These are phyloP conservation scores for Plectosphaerella plurivora DNA, from an alignment of 2,329 filamentous ascomycete genomes.

Conservation along the genomic window DNA sequence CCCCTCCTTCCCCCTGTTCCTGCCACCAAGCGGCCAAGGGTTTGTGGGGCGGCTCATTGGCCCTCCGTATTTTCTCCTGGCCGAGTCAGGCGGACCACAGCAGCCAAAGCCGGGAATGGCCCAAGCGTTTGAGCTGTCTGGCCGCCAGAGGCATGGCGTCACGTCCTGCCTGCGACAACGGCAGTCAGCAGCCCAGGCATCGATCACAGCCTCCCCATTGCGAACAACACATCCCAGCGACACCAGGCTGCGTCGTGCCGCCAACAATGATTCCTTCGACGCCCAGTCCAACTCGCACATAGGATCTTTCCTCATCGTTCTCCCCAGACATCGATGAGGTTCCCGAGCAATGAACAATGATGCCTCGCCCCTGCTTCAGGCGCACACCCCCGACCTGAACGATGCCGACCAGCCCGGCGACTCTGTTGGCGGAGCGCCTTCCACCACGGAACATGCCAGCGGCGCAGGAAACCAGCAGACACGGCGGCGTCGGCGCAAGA, in stretches of 20 bases:
- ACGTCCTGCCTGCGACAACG: neutral
- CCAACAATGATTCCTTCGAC: too few relatives aligned
- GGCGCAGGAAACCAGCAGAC: slow-evolving; percentile 7
- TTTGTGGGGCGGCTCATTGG: neutral
- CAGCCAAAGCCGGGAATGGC: neutral
- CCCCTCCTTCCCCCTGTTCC: neutral
- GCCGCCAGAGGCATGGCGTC: neutral
- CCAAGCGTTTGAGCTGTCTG: neutral
- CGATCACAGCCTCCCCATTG: too few relatives aligned
- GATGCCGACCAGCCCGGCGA: slow-evolving; percentile 9
- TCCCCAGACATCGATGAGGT: slow-evolving; percentile 18
- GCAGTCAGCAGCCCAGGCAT: too few relatives aligned
- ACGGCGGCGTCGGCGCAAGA: slow-evolving; percentile 26
- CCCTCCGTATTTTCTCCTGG: slow-evolving; percentile 2
- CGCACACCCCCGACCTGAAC: slow-evolving; percentile 19
- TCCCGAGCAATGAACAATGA: slow-evolving; percentile 47
- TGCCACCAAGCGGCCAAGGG: neutral
- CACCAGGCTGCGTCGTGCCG: too few relatives aligned
- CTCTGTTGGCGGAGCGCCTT: neutral
- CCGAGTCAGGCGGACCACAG: neutral
- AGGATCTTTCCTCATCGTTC: too few relatives aligned
- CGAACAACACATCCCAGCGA: too few relatives aligned
- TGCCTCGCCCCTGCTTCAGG: slow-evolving; percentile 35
- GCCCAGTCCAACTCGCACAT: too few relatives aligned
- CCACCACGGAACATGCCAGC: neutral